Percentiles rank a stretch among this genome's conserved stretches.
Evolutionary conservation across 192 early-diverging fungal genomes (phyloP).

Genomic region (Gigaspora rosea): DNA sequence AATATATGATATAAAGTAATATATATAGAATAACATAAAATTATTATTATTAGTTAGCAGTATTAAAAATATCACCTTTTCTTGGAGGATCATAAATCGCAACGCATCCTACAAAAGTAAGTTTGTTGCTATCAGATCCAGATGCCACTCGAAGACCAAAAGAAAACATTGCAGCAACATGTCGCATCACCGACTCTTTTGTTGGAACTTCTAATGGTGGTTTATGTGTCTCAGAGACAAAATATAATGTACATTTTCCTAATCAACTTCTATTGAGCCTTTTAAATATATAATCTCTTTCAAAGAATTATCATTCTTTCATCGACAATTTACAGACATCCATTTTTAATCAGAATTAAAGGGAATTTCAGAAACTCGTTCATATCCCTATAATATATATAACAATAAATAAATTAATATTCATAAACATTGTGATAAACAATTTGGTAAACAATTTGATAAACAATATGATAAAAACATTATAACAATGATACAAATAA

Average conservation of each 20-base stretch:
- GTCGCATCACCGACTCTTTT: constrained; percentile 58
- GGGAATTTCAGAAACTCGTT: constrained; percentile 76
- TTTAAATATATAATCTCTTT: constrained; percentile 65
- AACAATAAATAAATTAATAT: neutral
- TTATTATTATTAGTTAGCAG: too few relatives aligned
- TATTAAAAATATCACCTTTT: too few relatives aligned
- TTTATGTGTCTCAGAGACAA: constrained; percentile 49
- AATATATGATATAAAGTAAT: too few relatives aligned
- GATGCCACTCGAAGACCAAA: constrained; percentile 86
- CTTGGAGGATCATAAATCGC: constrained; percentile 94
- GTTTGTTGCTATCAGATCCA: constrained; percentile 53
- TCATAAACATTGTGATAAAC: neutral
- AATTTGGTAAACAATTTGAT: constrained; percentile 29
- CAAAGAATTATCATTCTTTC: constrained; percentile 34
- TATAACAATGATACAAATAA: constrained; percentile 81
- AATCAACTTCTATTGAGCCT: constrained; percentile 81
- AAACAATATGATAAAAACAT: constrained; percentile 47
- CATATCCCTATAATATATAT: constrained; percentile 40
- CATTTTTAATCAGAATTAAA: constrained; percentile 94
- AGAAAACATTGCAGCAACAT: constrained; percentile 68
- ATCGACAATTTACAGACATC: constrained; percentile 77
- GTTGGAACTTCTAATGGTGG: constrained; percentile 57
- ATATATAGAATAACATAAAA: too few relatives aligned
- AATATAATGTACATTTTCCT: constrained; percentile 67
- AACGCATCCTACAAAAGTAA: constrained; percentile 82